Conservation (phyloP, 345 rosid species). For the Murraya koenigii region DNA sequence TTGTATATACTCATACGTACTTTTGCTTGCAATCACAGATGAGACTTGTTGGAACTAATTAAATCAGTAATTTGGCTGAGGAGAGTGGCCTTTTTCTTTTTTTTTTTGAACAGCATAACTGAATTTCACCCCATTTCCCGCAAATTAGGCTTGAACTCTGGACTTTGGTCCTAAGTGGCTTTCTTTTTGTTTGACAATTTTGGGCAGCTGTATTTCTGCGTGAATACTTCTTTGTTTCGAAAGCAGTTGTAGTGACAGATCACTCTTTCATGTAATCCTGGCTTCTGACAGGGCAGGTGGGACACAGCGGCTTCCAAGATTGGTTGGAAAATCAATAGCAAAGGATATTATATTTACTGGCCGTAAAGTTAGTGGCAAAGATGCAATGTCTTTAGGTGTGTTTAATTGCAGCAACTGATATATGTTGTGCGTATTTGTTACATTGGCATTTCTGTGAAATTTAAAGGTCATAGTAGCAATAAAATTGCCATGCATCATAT, state of each 20-base stretch:
- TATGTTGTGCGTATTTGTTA: neutral
- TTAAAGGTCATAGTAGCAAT: too few relatives aligned
- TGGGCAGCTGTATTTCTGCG: neutral
- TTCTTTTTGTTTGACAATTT: neutral
- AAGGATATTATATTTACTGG: constrained; percentile 89
- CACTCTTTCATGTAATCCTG: constrained; percentile 11
- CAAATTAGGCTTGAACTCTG: too few relatives aligned
- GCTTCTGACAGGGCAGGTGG: constrained; percentile 76
- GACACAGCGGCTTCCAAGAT: constrained; percentile 84
- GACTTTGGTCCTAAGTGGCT: neutral
- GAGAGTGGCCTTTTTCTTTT: neutral
- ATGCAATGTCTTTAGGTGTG: constrained; percentile 67
- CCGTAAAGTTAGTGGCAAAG: constrained; percentile 63
- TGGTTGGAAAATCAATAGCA: constrained; percentile 76
- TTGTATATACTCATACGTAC: neutral
- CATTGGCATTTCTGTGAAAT: neutral
- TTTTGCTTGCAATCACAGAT: neutral
- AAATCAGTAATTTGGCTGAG: neutral
- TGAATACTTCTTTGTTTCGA: neutral
- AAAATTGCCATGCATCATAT: neutral
- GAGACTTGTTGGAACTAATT: neutral
- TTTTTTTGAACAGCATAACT: too few relatives aligned
- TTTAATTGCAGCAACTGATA: neutral
- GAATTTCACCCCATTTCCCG: too few relatives aligned
- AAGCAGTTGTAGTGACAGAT: constrained; percentile 2